Base-by-base conservation (phyloP, 73 alveolate species). In the Paramecium pentaurelia region DNA sequence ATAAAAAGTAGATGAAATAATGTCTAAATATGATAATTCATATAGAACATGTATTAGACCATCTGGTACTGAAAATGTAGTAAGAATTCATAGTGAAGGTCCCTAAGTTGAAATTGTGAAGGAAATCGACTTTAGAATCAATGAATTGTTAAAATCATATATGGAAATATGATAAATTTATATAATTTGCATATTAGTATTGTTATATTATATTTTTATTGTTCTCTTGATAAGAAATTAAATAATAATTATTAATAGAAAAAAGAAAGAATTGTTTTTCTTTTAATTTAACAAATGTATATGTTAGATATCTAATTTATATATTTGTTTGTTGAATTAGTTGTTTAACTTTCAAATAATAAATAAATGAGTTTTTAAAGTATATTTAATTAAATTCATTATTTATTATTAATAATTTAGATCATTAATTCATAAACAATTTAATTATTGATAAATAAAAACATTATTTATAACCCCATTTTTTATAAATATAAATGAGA, bases 41-140 rank as follows among this genome's bases (percentile, higher is more conserved):
- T 95, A 96, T 37, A 96, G 98, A 93, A 96, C 96, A 47, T 95
- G 96, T 38, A 94, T 97, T 16, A 95, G 98, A 88, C 99, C 99
- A 36, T 93, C 97, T 28, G 99, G 99, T 10, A 96, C 99, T 42
- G 99, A 98, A 77, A 97, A 97, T 88, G 94, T 94, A 12, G 95
- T 98, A 20, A 96, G 98, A 80, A 64, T 97, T 60, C 97, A 96
- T 87, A 94, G 95, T n/a, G 99, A 98, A 75, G 98, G 91, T 22
- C 91, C 91, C 0, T 9, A 80, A 47, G 10, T 75, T 22, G 60
- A 75, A 25, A 20, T 75, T 22, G 68, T 75, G 4, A 18, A 38
- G 10, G 38, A 75, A 36, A 36, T 75, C 6, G 60, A 75, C n/a
- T 36, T 14, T 22, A 42, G 27, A 37, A 75, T 75, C 16, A 38